Conservation (phyloP, 352 stramenopile species). For the Phytophthora multivora region DNA sequence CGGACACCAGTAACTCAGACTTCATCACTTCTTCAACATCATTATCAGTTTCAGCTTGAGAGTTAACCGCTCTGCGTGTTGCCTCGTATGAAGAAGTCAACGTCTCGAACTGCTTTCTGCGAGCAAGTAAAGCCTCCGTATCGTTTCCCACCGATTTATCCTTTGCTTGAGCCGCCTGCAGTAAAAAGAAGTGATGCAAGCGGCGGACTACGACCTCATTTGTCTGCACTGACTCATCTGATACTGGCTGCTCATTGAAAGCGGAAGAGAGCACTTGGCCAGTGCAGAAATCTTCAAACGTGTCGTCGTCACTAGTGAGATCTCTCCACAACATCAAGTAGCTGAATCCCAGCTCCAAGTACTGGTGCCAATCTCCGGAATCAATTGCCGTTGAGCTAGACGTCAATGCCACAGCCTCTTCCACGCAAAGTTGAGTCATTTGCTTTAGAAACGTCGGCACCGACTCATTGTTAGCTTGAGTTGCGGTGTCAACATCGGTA, state of each 20-base stretch:
- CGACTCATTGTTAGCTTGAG: constrained; percentile 5
- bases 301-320: constrained; percentile 28
- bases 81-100: constrained; percentile 36
- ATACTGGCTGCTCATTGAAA: constrained; percentile 5
- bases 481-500: constrained; percentile 1
- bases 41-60: constrained; percentile 1
- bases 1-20: constrained; percentile 1
- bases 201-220: constrained; percentile 32
- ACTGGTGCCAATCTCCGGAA: constrained; percentile 24
- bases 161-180: constrained; percentile 36
- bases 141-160: constrained; percentile 8
- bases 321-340: constrained; percentile 56
- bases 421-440: constrained; percentile 44
- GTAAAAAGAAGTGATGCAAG: constrained; percentile 56
- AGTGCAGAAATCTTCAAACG: constrained; percentile 45
- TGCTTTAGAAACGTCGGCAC: constrained; percentile 35
- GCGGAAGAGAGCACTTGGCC: constrained; percentile 36
- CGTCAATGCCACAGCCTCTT: constrained; percentile 27
- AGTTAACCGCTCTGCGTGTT: constrained; percentile 8
- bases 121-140: constrained; percentile 6
- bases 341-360: constrained; percentile 47
- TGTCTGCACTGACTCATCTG: constrained; percentile 1
- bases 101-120: constrained; percentile 27
- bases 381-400: background rate
- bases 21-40: constrained; percentile 2